A percentile compares a stretch with the other conserved stretches of the same genome.
phyloP scores from a whole-genome alignment of 2,329 filamentous ascomycete genomes.

The Xylariomycetidae sp. region DNA sequence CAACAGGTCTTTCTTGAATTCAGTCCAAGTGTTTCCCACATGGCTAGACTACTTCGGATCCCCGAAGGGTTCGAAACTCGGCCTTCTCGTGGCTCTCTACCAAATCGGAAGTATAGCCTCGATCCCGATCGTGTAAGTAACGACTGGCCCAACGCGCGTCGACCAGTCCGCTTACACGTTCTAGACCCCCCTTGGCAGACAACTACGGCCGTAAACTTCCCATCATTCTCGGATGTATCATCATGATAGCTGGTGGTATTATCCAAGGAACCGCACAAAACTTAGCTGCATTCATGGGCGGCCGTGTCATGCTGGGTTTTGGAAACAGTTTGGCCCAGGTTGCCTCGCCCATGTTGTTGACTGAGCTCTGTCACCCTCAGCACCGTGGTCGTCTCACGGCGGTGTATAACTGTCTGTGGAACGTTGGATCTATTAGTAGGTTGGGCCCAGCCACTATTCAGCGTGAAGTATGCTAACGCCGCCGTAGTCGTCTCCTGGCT shows the following conservation, averaged over 20 bases:
- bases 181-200: conserved; percentile 46
- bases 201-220: conserved; percentile 39
- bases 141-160: no score
- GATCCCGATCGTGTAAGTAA: conserved; percentile 46
- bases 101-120: conserved; percentile 52
- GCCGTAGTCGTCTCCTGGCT: conserved; percentile 39
- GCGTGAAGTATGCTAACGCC: conserved; percentile 7
- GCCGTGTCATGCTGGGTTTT: conserved; percentile 52
- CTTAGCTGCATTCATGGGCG: conserved; percentile 44
- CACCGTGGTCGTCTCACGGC: conserved; percentile 47
- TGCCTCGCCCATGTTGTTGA: conserved; percentile 44
- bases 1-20: conserved; percentile 39
- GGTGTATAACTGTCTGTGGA: conserved; percentile 51
- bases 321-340: conserved; percentile 47
- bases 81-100: conserved; percentile 53
- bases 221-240: conserved; percentile 43
- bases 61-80: conserved; percentile 37
- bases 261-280: conserved; percentile 47
- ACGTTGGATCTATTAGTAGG: conserved; percentile 29
- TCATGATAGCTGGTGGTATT: conserved; percentile 49
- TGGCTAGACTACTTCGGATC: conserved; percentile 44
- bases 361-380: conserved; percentile 49
- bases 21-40: conserved; percentile 35
- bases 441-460: not conserved
- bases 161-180: conserved; percentile 3